Base-by-base conservation (phyloP, 768 basidiomycete species). In the Amanita pseudoporphyria region DNA sequence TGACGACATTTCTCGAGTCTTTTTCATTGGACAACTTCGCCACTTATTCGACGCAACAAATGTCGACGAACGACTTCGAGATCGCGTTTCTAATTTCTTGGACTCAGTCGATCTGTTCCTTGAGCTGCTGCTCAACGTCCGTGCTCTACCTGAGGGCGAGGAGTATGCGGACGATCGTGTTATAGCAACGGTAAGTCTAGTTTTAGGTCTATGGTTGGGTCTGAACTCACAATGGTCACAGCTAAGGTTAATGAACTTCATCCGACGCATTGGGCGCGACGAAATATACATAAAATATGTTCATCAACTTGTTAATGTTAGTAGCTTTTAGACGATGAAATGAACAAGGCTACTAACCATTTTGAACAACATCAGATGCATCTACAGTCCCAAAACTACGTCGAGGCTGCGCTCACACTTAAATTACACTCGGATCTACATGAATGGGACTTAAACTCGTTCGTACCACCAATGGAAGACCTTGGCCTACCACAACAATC, bases 201-300 rank as follows among this genome's bases (percentile, higher is more conserved):
- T 3, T 33, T n/a, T 26, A 31, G n/a, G 18, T 41, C 9, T 40
- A 9, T 45, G 14, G 5, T 45, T 6, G 3, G 13, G 61, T 39
- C 40, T 44, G 55, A 30, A 57, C 52, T 58, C n/a, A 46, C 22
- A 16, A 24, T 9, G 44, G 31, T 43, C 50, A 30, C 52, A 89
- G 87, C 71, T 94, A 54, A 78, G 89, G 30, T 69, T 96, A 53
- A 92, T 96, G 85, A 90, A 92, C 63, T 96, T 94, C 64, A 91
- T 95, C 56, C 78, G 90, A 14, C 78, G 87, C 14, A 93, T 95
- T 49, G 92, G 92, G 14, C 75, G 93, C 10, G 85, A 90, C 59
- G 92, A 94, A 60, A 92, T 96, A 52, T 95, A 93, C 59, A 87
- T 94, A 65, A 90, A 93, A 76, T 95, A 95, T 62, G 87, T 95